Base-by-base conservation (phyloP, 768 basidiomycete species). In the Hygrophoropsis aurantiaca region DNA sequence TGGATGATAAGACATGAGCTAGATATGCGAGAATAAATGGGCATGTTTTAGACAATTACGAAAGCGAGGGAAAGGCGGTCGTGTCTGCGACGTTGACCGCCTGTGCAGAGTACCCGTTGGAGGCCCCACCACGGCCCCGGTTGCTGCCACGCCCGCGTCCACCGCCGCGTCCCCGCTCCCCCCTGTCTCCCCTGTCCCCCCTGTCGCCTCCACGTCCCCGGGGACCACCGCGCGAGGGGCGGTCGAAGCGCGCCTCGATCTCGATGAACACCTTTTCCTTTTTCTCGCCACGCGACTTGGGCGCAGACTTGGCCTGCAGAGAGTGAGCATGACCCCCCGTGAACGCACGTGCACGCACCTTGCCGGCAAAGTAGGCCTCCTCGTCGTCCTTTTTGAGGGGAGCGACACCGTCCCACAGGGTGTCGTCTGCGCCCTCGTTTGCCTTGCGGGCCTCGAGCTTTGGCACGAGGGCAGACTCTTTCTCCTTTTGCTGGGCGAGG, bases 251-350 rank as follows among this genome's bases (percentile, higher is more conserved):
- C 46, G 84, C 89, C 13, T 97, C 92, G 65, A 97, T 90, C 62
- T 95, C 93, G 61, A 98, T 75, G 73, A 77, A 90, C 58, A 92
- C 81, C 69, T 95, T 97, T 68, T 92, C 90, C 58, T 90, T 85
- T 74, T 91, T 92, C 75, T 90, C 86, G 51, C 80, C 51, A 50
- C 82, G 82, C 39, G 75, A 53, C 71, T 90, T 92, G 66, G 78
- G 79, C 13, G 78, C 62, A 42, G 74, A 57, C 68, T 83, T 91
- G 65, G 73, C 66, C 90, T 94, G 62, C 11, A 21, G 26, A 46
- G n/a, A 19, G 50, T 41, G 44, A 47, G 53, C 3, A 23, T n/a
- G 26, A 4, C 5, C 27, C 2, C 9, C 21, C 30, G 34, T 11
- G 19, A 40, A 40, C 21, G 51, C 42, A 34, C 19, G 23, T 40